A percentile compares a stretch with the other conserved stretches of the same genome.
Conservation (phyloP, 2,329 filamentous ascomycete species). For the Zymoseptoria crescenta region DNA sequence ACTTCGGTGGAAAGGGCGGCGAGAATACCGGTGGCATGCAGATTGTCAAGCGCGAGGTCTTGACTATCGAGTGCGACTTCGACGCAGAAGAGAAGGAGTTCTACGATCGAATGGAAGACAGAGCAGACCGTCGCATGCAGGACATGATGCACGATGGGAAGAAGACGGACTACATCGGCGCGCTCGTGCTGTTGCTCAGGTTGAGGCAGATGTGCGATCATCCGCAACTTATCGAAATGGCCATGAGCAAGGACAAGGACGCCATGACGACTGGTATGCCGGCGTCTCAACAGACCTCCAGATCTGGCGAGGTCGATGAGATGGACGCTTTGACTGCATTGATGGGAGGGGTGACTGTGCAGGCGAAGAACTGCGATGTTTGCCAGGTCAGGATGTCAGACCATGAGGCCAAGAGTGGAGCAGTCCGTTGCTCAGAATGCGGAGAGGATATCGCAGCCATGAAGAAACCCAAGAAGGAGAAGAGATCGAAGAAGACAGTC, state of each 20-base stretch:
- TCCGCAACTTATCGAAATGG: conserved; percentile 75
- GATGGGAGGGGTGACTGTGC: conserved; percentile 74
- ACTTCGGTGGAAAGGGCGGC: conserved; percentile 62
- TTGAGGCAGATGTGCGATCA: conserved; percentile 93
- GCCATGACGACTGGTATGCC: conserved; percentile 55
- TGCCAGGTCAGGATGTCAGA: conserved; percentile 63
- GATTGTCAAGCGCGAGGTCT: conserved; percentile 83
- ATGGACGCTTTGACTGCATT: conserved; percentile 79
- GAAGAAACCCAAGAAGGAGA: conserved; percentile 40
- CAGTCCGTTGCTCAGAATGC: conserved; percentile 64
- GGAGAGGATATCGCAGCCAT: conserved; percentile 61
- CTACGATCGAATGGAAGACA: conserved; percentile 73
- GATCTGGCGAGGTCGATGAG: conserved; percentile 49
- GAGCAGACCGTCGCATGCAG: conserved; percentile 79
- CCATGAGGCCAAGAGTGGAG: conserved; percentile 46
- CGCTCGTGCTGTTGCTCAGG: conserved; percentile 82
- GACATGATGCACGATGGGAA: conserved; percentile 71
- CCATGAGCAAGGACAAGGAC: conserved; percentile 81
- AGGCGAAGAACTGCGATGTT: conserved; percentile 71
- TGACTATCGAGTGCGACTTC: conserved; percentile 71
- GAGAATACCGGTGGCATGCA: conserved; percentile 62
- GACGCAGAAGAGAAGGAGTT: conserved; percentile 73
- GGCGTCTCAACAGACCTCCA: conserved; percentile 38
- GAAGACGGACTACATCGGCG: conserved; percentile 84
- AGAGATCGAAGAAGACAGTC: conserved; percentile 17